Evolutionary conservation across 176 grass and related monocot species (phyloP), one percentile per base, ranked within the genome.

Genomic region (Ananas comosus): DNA sequence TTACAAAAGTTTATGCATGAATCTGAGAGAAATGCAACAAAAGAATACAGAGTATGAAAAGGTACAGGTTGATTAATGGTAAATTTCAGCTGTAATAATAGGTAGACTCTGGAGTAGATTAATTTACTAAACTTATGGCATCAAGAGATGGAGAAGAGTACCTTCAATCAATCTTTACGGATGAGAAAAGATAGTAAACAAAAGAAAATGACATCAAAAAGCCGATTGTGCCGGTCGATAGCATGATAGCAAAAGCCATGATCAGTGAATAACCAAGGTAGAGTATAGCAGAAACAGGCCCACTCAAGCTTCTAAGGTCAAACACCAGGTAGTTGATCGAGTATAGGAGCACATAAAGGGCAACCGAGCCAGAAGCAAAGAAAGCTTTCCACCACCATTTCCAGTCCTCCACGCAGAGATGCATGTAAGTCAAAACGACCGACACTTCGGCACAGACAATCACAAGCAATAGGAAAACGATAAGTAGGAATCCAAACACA

Each of bases 311-410:
- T 76, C 91, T 80, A 64, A 94, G 86, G 66, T 94, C 86, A 70
- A 94, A 89, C 11, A 94, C 78, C 91, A 94, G 75, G 79, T 94
- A 94, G 75, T 94, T 89, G 78, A 94, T 83, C 29, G 91, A 94
- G 81, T 94, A 89, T 51, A 94, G 86, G 76, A 94, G 89, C 28
- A 94, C 91, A 21, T 94, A 94, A 53, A 94, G 51, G 14, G 91
- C 83, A 27, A 87, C 86, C n/a, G 91, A 89, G 64, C 86, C 91
- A 13, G 86, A 77, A 8, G 91, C 83, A 25, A 89, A 89, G 73
- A 94, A 94, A 28, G 86, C 80, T 70, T 89, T 94, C 90, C 86
- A 89, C 91, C 91, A 94, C 91, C 91, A 94, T 72, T 75, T 89
- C 86, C 86, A 94, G 74, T 94, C 81, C 86, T 94, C 86, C 51